A percentile compares a stretch with the other conserved stretches of the same genome.
These are phyloP conservation scores for Paraphaeosphaeria sporulosa DNA, from an alignment of 2,329 filamentous ascomycete genomes.

Conservation along the genomic window DNA sequence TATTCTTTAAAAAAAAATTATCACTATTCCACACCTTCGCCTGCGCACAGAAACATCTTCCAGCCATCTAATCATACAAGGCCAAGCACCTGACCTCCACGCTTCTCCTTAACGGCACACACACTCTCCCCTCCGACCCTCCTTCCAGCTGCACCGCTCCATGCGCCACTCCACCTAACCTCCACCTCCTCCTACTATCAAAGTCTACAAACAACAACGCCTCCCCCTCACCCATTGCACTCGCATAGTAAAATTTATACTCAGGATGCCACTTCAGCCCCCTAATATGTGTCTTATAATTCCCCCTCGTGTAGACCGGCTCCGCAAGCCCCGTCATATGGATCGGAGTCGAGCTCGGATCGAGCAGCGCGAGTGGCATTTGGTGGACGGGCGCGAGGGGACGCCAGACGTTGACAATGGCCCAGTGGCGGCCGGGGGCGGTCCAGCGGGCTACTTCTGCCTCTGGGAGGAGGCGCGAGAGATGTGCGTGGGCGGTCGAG, in stretches of 20 bases:
- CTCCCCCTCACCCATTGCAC: slow-evolving; percentile 3
- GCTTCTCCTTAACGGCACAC: background rate
- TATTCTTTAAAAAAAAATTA: background rate
- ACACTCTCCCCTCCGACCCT: background rate
- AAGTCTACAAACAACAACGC: slow-evolving; percentile 11
- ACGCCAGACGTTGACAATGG: slow-evolving; percentile 11
- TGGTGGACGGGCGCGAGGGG: slow-evolving; percentile 3
- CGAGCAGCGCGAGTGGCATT: slow-evolving; percentile 7
- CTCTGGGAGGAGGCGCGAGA: background rate
- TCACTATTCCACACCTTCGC: background rate
- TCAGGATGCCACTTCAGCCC: slow-evolving; percentile 6
- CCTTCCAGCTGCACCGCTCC: slow-evolving; percentile 6
- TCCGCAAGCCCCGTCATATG: background rate
- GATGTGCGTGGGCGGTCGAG: slow-evolving; percentile 2
- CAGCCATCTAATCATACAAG: slow-evolving; percentile 5
- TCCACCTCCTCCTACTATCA: slow-evolving; percentile 5
- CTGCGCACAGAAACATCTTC: too few species aligned
- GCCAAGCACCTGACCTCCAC: slow-evolving; percentile 11
- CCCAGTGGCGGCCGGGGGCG: slow-evolving; percentile 5
- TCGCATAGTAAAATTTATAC: slow-evolving; percentile 10
- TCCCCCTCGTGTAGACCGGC: slow-evolving; percentile 7
- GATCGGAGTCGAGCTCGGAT: background rate
- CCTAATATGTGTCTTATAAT: slow-evolving; percentile 8
- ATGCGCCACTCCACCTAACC: slow-evolving; percentile 9
- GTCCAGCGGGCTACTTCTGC: background rate